These are phyloP conservation scores for Obba rivulosa DNA, from an alignment of 768 basidiomycete genomes.

Conservation along the genomic window DNA sequence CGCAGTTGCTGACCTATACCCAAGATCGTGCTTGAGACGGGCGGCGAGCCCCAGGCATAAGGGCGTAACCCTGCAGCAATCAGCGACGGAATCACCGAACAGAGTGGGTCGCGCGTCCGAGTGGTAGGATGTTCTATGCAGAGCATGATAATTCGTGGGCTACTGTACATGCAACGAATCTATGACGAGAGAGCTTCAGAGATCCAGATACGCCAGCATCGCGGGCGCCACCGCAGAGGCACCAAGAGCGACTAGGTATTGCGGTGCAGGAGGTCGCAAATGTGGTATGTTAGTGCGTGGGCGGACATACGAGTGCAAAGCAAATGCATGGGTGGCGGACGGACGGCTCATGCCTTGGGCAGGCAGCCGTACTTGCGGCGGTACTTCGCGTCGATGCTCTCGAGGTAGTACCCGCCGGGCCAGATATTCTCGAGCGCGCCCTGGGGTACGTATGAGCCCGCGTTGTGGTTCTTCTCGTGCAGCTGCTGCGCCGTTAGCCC, in stretches of 20 bases:
- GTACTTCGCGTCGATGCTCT: constrained; percentile 84
- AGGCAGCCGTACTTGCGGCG: constrained; percentile 76
- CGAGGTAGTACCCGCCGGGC: constrained; percentile 92
- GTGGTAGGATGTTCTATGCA: too few relatives aligned
- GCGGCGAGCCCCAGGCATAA: too few relatives aligned
- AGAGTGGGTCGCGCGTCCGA: too few relatives aligned
- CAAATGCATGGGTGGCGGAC: too few relatives aligned
- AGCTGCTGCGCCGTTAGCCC: too few relatives aligned
- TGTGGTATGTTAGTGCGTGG: not conserved
- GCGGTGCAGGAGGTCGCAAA: not conserved
- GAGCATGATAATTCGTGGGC: too few relatives aligned
- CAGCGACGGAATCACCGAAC: too few relatives aligned
- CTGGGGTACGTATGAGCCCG: constrained; percentile 74
- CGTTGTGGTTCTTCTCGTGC: constrained; percentile 95
- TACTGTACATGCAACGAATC: not conserved
- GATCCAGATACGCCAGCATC: too few relatives aligned
- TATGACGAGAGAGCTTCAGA: not conserved
- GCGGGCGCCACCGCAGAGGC: not conserved
- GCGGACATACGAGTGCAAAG: not conserved
- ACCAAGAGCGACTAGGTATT: constrained; percentile 1
- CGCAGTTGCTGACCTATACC: too few relatives aligned
- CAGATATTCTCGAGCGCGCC: constrained; percentile 91
- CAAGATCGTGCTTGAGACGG: too few relatives aligned
- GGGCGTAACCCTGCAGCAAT: too few relatives aligned
- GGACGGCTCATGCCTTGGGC: constrained; percentile 21